phyloP scores from a whole-genome alignment of 306 rosid genomes.

The apple (Malus domestica) region ASM211411v1 NC_041790.1:5039001-5039500 shows the following conservation, averaged over 20 bases:
- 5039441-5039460: no score
- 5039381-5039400: no score
- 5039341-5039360: no score
- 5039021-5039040: neutral
- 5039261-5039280: neutral
- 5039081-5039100: neutral
- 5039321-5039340: neutral
- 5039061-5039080: constrained; percentile 10
- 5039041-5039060: neutral
- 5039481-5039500: neutral
- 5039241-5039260: neutral
- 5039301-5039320: neutral
- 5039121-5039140: no score
- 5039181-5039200: no score
- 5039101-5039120: neutral
- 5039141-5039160: no score
- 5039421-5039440: no score
- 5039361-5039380: no score
- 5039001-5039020: no score
- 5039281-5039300: neutral
- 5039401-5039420: no score
- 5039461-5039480: no score
- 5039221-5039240: neutral
- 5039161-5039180: no score
- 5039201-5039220: neutral